Evolutionary conservation across 805 yeast species (phyloP).

Genomic region (Zygotorulaspora sp.): DNA sequence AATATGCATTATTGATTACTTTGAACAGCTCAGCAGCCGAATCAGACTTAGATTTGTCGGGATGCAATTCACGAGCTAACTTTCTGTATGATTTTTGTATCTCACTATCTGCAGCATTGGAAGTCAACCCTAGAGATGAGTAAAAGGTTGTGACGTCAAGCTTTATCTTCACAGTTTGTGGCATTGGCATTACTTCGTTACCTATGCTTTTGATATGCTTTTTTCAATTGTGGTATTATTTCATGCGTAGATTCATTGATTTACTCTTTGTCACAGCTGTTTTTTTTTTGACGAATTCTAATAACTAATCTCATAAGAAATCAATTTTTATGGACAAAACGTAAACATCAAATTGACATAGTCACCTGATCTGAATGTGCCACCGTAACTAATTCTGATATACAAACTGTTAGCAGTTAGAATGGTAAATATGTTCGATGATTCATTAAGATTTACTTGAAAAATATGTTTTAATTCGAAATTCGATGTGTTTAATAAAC

Average conservation of each 20-base stretch:
- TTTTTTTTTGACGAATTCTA: not conserved
- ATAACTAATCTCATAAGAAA: not conserved
- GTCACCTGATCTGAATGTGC: too few species aligned
- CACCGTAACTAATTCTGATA: too few species aligned
- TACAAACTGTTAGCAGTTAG: too few species aligned
- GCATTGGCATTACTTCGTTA: constrained; percentile 7
- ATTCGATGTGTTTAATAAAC: too few species aligned
- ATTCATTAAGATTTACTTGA: too few species aligned
- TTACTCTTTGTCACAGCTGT: too few species aligned
- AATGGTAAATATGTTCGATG: too few species aligned
- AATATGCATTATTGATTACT: constrained; percentile 32
- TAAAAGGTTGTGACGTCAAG: constrained; percentile 33
- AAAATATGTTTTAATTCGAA: too few species aligned
- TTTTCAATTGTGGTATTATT: too few species aligned
- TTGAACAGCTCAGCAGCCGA: constrained; percentile 32
- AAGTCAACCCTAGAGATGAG: constrained; percentile 26
- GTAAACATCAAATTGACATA: constrained; percentile 6
- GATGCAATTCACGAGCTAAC: constrained; percentile 69
- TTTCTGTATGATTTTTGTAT: constrained; percentile 77
- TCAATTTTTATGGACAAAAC: constrained; percentile 3
- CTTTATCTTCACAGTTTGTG: constrained; percentile 12
- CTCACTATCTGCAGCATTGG: constrained; percentile 26
- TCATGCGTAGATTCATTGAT: too few species aligned
- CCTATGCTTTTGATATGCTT: too few species aligned
- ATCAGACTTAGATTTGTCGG: constrained; percentile 65